Conservation (phyloP, 805 yeast genomes). For the Wickerhamiella dianesei region DNA sequence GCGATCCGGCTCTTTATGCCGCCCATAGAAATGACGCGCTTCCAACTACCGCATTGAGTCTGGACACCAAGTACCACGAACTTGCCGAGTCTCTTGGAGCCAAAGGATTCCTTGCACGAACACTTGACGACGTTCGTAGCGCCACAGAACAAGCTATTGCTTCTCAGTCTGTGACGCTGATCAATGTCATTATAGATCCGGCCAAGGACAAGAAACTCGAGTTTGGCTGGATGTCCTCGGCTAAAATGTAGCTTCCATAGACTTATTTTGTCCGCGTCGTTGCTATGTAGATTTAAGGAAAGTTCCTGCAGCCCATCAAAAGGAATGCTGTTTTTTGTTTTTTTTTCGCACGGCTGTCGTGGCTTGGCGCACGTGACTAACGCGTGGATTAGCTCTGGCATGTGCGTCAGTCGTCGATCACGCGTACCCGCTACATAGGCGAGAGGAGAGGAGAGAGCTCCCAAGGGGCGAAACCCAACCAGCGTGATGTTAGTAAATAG, state of each 20-base stretch:
- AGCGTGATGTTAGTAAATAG: background rate
- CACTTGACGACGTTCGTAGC: slow-evolving; percentile 29
- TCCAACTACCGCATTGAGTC: slow-evolving; percentile 49
- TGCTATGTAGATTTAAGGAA: too few relatives aligned
- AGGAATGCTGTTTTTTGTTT: too few relatives aligned
- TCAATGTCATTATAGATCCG: slow-evolving; percentile 51
- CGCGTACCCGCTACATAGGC: background rate
- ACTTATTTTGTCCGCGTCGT: too few relatives aligned
- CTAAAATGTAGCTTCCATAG: slow-evolving; percentile 19
- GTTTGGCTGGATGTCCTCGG: slow-evolving; percentile 58
- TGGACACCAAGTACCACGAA: slow-evolving; percentile 43
- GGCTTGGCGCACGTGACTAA: background rate
- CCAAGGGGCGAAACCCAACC: too few relatives aligned
- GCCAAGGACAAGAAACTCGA: slow-evolving; percentile 42
- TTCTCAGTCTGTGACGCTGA: slow-evolving; percentile 30
- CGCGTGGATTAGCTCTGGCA: background rate
- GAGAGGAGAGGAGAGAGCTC: background rate
- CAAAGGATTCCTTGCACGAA: slow-evolving; percentile 35
- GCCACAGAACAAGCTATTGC: slow-evolving; percentile 28
- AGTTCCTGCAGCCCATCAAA: too few relatives aligned
- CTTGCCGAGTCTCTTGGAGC: slow-evolving; percentile 46
- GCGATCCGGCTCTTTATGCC: slow-evolving; percentile 25
- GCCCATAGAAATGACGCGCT: slow-evolving; percentile 19
- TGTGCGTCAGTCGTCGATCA: background rate
- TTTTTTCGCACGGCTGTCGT: too few relatives aligned